These are phyloP conservation scores for Kuraishia piskuri DNA, from an alignment of 805 yeast species.

Conservation along the genomic window DNA sequence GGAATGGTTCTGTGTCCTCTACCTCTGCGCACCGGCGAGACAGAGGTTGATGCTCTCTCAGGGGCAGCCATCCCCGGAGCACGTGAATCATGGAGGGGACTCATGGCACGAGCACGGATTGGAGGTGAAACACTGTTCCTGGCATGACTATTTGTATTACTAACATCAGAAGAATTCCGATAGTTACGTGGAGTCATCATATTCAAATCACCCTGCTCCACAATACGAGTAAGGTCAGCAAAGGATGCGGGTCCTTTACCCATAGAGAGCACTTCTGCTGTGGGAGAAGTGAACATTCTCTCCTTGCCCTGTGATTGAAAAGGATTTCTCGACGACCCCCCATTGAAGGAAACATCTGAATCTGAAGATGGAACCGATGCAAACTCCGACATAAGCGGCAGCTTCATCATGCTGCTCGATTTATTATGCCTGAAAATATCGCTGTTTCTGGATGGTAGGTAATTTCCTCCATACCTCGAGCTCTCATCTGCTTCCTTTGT, in stretches of 20 bases:
- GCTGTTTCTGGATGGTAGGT: not conserved
- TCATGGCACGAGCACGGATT: not conserved
- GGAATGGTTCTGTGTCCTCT: conserved; percentile 26
- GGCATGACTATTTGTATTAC: not conserved
- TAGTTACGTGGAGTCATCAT: not conserved
- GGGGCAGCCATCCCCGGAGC: not conserved
- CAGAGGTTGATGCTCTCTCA: not conserved
- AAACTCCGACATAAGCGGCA: not conserved
- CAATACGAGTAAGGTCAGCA: not conserved
- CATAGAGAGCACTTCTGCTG: conserved; percentile 52
- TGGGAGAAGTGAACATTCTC: conserved; percentile 68
- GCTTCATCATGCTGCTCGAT: not conserved
- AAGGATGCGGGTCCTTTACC: not conserved
- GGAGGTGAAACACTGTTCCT: not conserved
- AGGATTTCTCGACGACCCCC: not conserved
- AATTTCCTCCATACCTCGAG: not conserved
- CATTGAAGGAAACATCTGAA: not conserved
- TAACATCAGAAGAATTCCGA: not conserved
- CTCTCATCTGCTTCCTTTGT: not conserved
- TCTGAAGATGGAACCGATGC: not conserved
- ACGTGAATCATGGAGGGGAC: not conserved
- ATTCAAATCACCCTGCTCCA: not conserved
- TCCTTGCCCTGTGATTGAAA: conserved; percentile 23
- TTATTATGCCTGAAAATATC: not conserved
- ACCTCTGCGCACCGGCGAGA: not conserved